phyloP scores from a whole-genome alignment of 352 stramenopile genomes.

The Thraustochytrium sp. region DNA sequence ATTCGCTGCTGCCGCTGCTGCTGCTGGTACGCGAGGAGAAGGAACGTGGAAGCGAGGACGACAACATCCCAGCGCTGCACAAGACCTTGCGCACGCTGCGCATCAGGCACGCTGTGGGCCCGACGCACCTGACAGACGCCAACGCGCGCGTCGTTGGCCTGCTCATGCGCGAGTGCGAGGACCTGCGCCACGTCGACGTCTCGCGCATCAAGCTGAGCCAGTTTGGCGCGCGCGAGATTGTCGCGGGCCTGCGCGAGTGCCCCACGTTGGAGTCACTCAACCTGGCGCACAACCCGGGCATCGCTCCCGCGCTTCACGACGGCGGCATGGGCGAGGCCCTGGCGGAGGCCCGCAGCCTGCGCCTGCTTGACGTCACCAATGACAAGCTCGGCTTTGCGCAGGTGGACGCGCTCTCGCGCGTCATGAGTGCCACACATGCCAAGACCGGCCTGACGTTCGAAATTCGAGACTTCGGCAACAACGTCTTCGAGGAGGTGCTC shows the following conservation, averaged over 20 bases:
- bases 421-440: background rate
- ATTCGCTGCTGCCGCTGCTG: constrained; percentile 25
- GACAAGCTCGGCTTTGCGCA: constrained; percentile 32
- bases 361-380: constrained; percentile 14
- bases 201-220: constrained; percentile 17
- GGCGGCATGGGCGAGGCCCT: background rate
- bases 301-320: background rate
- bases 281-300: constrained; percentile 20
- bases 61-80: background rate
- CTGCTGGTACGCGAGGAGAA: constrained; percentile 8
- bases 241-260: background rate
- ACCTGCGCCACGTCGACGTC: background rate
- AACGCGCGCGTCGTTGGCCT: constrained; percentile 18
- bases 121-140: constrained; percentile 2
- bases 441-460: background rate
- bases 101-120: background rate
- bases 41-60: background rate
- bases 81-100: background rate
- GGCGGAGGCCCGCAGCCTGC: background rate
- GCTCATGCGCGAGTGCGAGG: background rate
- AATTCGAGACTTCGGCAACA: constrained; percentile 45
- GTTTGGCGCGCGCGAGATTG: constrained; percentile 13
- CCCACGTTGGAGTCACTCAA: background rate
- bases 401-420: background rate
- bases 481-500: constrained; percentile 51